Evolutionary conservation across 1,139 yeast genomes (phyloP).

Genomic region (Taphrina sp.): DNA sequence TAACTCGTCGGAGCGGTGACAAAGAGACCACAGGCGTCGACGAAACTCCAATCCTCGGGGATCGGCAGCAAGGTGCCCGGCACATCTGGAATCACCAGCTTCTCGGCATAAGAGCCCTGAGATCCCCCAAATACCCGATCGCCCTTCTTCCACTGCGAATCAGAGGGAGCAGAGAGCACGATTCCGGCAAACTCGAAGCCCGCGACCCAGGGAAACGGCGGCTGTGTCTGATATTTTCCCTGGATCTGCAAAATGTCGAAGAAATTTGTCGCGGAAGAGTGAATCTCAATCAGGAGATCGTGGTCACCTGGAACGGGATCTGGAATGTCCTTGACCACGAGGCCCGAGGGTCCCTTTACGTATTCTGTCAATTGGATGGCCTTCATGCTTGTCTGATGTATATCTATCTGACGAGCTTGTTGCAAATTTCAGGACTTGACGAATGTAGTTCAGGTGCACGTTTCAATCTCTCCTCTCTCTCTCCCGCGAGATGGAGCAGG

Average conservation of each 20-base stretch:
- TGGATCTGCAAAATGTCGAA: slow-evolving; percentile 35
- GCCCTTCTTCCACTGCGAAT: slow-evolving; percentile 22
- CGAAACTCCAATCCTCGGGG: slow-evolving; percentile 29
- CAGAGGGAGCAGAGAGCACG: slow-evolving; percentile 23
- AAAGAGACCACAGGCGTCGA: slow-evolving; percentile 31
- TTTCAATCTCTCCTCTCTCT: too few relatives aligned
- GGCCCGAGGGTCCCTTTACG: slow-evolving; percentile 25
- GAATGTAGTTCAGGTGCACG: too few relatives aligned
- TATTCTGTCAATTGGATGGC: slow-evolving; percentile 31
- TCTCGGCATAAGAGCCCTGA: slow-evolving; percentile 33
- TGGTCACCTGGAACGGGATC: slow-evolving; percentile 32
- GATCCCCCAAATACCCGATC: slow-evolving; percentile 31
- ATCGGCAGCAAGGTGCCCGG: slow-evolving; percentile 29
- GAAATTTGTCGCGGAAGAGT: slow-evolving; percentile 35
- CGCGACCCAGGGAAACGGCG: slow-evolving; percentile 35
- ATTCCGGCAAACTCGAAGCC: slow-evolving; percentile 36
- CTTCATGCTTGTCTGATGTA: slow-evolving; percentile 29
- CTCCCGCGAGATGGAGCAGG: too few relatives aligned
- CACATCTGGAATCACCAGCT: slow-evolving; percentile 16
- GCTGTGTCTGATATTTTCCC: slow-evolving; percentile 36
- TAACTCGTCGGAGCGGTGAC: slow-evolving; percentile 38
- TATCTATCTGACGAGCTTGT: too few relatives aligned
- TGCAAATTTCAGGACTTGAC: too few relatives aligned
- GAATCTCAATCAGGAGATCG: slow-evolving; percentile 34
- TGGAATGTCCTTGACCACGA: slow-evolving; percentile 22